phyloP scores from a whole-genome alignment of 768 basidiomycete species.

The Inosperma sp. region DNA sequence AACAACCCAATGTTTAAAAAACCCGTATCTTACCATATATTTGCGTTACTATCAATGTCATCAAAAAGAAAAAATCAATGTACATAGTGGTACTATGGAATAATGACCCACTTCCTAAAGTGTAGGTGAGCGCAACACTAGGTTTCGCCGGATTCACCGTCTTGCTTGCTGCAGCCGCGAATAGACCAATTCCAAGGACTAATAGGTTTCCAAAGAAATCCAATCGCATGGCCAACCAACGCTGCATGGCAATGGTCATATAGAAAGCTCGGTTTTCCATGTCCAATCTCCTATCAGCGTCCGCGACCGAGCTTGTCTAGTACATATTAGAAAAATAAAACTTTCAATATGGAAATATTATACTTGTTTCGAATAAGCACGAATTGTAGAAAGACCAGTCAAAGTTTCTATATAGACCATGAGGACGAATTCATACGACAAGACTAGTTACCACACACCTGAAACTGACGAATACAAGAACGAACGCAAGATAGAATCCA shows the following conservation, averaged over 20 bases:
- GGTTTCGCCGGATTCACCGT: constrained; percentile 56
- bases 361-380: constrained; percentile 55
- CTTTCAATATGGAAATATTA: too few species aligned
- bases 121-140: constrained; percentile 57
- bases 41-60: constrained; percentile 16
- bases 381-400: constrained; percentile 59
- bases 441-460: constrained; percentile 31
- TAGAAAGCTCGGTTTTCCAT: constrained; percentile 59
- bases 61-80: neutral
- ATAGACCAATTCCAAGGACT: constrained; percentile 64
- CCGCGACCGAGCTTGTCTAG: constrained; percentile 44
- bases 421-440: neutral
- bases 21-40: constrained; percentile 55
- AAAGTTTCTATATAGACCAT: constrained; percentile 47
- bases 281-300: constrained; percentile 52
- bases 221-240: constrained; percentile 60
- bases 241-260: constrained; percentile 61
- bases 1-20: too few species aligned
- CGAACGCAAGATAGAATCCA: constrained; percentile 61
- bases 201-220: constrained; percentile 64
- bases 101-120: constrained; percentile 43
- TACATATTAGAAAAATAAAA: neutral
- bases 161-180: constrained; percentile 58
- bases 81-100: too few species aligned
- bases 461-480: constrained; percentile 53